Conservation (phyloP, 2,329 filamentous ascomycete genomes). For the Botrytis pseudocinerea region DNA sequence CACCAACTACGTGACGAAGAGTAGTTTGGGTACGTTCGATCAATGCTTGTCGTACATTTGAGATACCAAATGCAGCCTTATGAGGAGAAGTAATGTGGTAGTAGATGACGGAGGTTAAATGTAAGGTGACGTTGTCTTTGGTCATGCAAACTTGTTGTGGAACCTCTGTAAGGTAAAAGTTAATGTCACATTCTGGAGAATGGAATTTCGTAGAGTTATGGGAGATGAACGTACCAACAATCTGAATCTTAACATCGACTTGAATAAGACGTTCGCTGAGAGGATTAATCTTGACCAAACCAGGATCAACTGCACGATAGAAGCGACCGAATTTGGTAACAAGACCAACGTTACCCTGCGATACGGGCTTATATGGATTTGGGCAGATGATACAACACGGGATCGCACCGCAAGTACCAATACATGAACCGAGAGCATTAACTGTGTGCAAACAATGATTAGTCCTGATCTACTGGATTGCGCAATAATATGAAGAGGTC, state of each 20-base stretch:
- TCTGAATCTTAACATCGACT: constrained; percentile 99
- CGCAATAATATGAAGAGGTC: background rate
- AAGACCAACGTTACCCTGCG: constrained; percentile 90
- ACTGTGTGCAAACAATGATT: constrained; percentile 47
- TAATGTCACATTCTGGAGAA: background rate
- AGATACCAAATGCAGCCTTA: constrained; percentile 95
- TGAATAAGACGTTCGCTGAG: constrained; percentile 86
- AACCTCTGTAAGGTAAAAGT: constrained; percentile 59
- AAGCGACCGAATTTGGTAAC: constrained; percentile 96
- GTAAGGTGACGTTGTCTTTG: constrained; percentile 96
- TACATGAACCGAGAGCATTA: constrained; percentile 68
- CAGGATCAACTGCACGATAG: constrained; percentile 92
- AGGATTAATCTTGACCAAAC: constrained; percentile 96
- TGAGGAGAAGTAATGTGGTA: constrained; percentile 96
- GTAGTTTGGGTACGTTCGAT: constrained; percentile 98
- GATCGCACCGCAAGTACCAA: constrained; percentile 81
- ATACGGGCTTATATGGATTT: constrained; percentile 91
- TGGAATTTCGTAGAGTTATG: background rate
- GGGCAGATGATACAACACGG: constrained; percentile 91
- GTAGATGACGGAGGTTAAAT: constrained; percentile 96
- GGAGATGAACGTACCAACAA: constrained; percentile 58
- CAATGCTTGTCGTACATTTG: constrained; percentile 92
- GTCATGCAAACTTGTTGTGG: constrained; percentile 98
- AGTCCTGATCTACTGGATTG: background rate
- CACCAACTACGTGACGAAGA: constrained; percentile 92